A percentile compares a stretch with the other conserved stretches of the same genome.
Conservation (phyloP, 169 alveolate species). For the Perkinsus olseni region DNA sequence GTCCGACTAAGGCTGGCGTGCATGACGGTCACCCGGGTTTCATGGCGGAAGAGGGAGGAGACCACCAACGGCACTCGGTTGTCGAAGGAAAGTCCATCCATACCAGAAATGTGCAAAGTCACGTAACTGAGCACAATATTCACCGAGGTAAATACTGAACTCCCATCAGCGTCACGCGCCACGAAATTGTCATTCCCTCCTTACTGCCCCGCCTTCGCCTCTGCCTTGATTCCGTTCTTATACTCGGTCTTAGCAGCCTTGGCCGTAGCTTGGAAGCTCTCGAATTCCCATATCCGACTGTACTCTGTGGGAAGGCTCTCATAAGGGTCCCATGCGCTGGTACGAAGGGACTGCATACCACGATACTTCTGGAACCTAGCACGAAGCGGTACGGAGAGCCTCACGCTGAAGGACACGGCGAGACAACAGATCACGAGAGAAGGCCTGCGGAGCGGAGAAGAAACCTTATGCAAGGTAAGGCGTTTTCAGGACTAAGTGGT, state of each 20-base stretch:
- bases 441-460: too few relatives aligned
- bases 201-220: neutral
- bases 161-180: neutral
- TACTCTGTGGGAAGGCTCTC: slow-evolving; percentile 47
- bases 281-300: slow-evolving; percentile 37
- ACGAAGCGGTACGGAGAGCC: neutral
- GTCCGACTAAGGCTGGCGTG: slow-evolving; percentile 13
- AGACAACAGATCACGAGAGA: too few relatives aligned
- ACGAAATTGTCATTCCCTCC: neutral
- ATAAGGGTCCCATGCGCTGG: slow-evolving; percentile 45
- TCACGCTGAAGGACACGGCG: too few relatives aligned
- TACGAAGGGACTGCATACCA: slow-evolving; percentile 48
- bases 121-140: neutral
- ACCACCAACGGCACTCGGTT: slow-evolving; percentile 23
- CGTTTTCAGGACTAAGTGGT: too few relatives aligned
- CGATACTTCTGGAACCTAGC: slow-evolving; percentile 46
- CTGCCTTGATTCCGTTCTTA: neutral
- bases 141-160: neutral
- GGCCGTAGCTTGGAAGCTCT: slow-evolving; percentile 19
- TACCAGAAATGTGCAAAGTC: neutral
- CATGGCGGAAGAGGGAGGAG: slow-evolving; percentile 36
- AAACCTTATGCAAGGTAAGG: too few relatives aligned
- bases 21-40: slow-evolving; percentile 36
- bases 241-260: neutral
- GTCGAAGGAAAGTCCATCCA: neutral